phyloP scores from a whole-genome alignment of 2,329 filamentous ascomycete genomes.

The Zymoseptoria brevis region DNA sequence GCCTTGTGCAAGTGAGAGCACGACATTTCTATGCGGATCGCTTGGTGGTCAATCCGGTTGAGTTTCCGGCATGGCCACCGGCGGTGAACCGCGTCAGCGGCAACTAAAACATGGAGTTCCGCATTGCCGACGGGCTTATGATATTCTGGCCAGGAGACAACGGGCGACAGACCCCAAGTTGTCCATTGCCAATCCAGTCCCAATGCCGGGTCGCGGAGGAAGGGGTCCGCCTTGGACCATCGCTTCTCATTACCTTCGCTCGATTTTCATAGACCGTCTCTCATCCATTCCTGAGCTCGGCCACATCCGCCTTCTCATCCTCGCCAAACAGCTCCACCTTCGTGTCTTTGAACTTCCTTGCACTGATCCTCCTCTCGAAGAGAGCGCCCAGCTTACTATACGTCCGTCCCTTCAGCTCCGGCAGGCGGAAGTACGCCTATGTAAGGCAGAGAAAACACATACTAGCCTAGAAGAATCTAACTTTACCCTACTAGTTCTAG shows the following conservation, averaged over 20 bases:
- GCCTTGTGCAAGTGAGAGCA: too few relatives aligned
- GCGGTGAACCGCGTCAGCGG: too few relatives aligned
- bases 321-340: constrained; percentile 13
- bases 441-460: constrained; percentile 40
- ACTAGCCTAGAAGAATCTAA: constrained; percentile 34
- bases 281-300: background rate
- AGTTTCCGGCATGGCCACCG: too few relatives aligned
- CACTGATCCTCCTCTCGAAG: constrained; percentile 43
- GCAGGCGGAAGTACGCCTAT: constrained; percentile 48
- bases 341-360: constrained; percentile 33
- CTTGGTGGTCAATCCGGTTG: too few relatives aligned
- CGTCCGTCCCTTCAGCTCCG: constrained; percentile 48
- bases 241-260: background rate
- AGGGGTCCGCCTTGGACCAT: too few relatives aligned
- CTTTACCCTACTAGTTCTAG: constrained; percentile 16
- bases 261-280: background rate
- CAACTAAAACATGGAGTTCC: too few relatives aligned
- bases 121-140: too few relatives aligned
- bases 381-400: constrained; percentile 49
- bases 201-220: too few relatives aligned
- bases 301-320: background rate
- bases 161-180: too few relatives aligned
- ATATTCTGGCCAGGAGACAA: too few relatives aligned
- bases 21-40: too few relatives aligned
- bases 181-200: too few relatives aligned